A percentile compares a stretch with the other conserved stretches of the same genome.
These are phyloP conservation scores for Byssochlamys sp. DNA, from an alignment of 2,329 filamentous ascomycete species.

Conservation along the genomic window DNA sequence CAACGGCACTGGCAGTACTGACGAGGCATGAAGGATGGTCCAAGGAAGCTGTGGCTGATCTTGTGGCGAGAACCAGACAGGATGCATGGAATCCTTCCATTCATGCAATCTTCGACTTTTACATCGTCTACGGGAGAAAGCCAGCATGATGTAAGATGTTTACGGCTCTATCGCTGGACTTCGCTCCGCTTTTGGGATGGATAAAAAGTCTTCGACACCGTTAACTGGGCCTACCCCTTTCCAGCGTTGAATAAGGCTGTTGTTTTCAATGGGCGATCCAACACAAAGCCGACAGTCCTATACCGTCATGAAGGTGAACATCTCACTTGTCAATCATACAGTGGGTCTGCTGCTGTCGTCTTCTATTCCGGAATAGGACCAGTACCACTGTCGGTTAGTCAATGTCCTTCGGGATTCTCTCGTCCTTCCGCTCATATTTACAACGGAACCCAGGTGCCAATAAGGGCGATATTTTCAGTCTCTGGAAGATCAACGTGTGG, in stretches of 20 bases:
- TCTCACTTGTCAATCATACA: not conserved
- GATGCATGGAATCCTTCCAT: constrained; percentile 21
- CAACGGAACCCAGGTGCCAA: not conserved
- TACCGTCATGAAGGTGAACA: not conserved
- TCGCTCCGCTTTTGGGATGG: not conserved
- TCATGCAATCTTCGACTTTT: constrained; percentile 17
- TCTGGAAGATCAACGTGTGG: not conserved
- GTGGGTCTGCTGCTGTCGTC: not conserved
- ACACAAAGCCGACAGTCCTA: not conserved
- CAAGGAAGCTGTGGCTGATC: constrained; percentile 17
- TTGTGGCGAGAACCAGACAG: constrained; percentile 20
- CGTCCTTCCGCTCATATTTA: not conserved
- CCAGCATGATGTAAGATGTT: not conserved
- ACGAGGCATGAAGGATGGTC: constrained; percentile 10
- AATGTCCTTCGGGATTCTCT: not conserved
- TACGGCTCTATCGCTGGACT: not conserved
- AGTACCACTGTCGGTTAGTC: not conserved
- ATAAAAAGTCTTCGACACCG: not conserved
- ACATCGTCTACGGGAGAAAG: constrained; percentile 4
- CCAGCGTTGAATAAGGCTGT: not conserved
- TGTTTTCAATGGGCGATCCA: not conserved
- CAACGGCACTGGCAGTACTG: constrained; percentile 14
- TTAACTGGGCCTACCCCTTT: not conserved
- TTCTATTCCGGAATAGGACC: not conserved
- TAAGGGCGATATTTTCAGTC: not conserved